These are phyloP conservation scores for Triangularia setosa DNA, from an alignment of 2,329 filamentous ascomycete genomes.

Conservation along the genomic window DNA sequence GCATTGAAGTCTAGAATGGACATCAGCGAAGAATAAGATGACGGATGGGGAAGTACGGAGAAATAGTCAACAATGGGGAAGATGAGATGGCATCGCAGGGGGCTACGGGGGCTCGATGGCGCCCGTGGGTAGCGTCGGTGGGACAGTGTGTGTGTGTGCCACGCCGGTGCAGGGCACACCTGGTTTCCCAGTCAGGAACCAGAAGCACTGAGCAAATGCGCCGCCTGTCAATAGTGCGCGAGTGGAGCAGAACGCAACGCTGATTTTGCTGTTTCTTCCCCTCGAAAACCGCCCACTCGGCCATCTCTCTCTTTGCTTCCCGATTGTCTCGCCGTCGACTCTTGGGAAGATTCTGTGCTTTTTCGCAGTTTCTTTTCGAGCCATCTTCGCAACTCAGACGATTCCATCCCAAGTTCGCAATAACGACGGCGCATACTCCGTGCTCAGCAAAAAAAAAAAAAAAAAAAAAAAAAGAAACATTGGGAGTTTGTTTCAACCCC, in stretches of 20 bases:
- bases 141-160: conserved; percentile 5
- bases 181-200: conserved; percentile 18
- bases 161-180: conserved; percentile 15
- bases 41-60: not conserved
- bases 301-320: not conserved
- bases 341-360: not conserved
- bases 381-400: not conserved
- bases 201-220: conserved; percentile 5
- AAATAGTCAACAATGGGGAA: conserved; percentile 3
- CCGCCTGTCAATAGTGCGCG: conserved; percentile 13
- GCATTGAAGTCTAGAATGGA: not conserved
- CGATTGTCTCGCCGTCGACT: not conserved
- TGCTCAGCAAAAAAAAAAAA: not conserved
- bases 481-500: conserved; percentile 7
- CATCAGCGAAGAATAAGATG: not conserved
- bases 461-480: conserved; percentile 9
- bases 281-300: not conserved
- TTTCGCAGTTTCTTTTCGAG: not conserved
- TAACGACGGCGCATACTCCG: not conserved
- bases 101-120: not conserved
- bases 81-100: conserved; percentile 6
- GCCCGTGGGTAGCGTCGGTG: conserved; percentile 9
- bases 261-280: conserved; percentile 12
- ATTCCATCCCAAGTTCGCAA: not conserved
- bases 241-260: conserved; percentile 17